Evolutionary conservation across 805 yeast genomes (phyloP), one percentile per base, ranked within the genome.

Genomic region (Grigorovia humatica): DNA sequence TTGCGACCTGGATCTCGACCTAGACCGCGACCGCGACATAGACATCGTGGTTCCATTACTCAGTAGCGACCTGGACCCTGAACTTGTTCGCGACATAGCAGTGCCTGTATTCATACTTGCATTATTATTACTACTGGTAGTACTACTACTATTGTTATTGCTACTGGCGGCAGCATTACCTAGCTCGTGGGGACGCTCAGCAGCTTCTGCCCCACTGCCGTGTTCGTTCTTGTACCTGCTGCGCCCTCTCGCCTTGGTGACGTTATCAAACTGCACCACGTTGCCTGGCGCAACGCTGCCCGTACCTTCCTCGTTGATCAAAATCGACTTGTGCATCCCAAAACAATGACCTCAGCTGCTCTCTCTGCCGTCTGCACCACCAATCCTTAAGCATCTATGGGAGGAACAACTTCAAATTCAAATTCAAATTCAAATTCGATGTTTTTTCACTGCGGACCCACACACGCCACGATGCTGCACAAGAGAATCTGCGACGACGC

Each of bases 1-100:
- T 38, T 73, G 43, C n/a, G 44, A 48, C 35, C 69, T 59, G 0
- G 68, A 62, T 41, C 65, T 57, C 18, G 50, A 46, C 18, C 48
- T 46, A 12, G 48, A 35, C 30, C 54, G 46, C 15, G 51, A 44
- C 15, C 44, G 44, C 15, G 63, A 55, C 11, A 54, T 38, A 9
- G 52, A 43, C 27, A 23, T 23, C 6, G 27, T 23, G 27, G 27
- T 23, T 11, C 60, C 50, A 2, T 50, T 38, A 12, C 49, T 44
- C 18, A 40, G 45, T 48, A 32, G 47, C 19, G 53, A 47, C 38
- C 29, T 47, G 11, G 32, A 48, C 44, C 29, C 9, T 38, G 46
- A 38, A 19, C 30, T 12, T 49, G 50, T 1, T 54, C 43, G 0
- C 56, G 50, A 4, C 53, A 17, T 8, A 48, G 43, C 43, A 18